Evolutionary conservation across 2,329 filamentous ascomycete genomes (phyloP).

Genomic region (Monosporascus sp.): DNA sequence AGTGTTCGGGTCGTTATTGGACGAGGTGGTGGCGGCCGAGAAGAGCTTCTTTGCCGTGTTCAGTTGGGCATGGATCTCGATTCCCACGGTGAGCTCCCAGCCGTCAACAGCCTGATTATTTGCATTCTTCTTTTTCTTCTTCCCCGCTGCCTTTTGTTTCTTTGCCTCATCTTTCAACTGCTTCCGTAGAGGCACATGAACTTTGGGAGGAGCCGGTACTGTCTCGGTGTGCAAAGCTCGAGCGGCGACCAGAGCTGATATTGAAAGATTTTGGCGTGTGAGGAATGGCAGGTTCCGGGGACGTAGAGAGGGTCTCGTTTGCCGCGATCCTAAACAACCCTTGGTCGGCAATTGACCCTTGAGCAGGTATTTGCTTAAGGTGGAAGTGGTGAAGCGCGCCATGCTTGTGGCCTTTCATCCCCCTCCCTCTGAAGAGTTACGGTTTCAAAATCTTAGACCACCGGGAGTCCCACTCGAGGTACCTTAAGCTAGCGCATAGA

Average conservation of each 20-base stretch:
- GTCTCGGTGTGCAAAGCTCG: slow-evolving; percentile 29
- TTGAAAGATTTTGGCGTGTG: not conserved
- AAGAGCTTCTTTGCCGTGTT: slow-evolving; percentile 89
- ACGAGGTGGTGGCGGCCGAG: slow-evolving; percentile 63
- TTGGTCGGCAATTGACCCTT: slow-evolving; percentile 36
- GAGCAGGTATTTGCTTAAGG: slow-evolving; percentile 46
- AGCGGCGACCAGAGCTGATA: slow-evolving; percentile 7
- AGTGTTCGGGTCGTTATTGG: slow-evolving; percentile 70
- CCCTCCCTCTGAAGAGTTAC: too few species aligned
- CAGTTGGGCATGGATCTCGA: slow-evolving; percentile 95
- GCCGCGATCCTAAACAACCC: slow-evolving; percentile 33
- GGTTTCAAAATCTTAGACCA: too few species aligned
- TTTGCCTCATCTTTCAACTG: slow-evolving; percentile 64
- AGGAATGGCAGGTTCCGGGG: slow-evolving; percentile 1
- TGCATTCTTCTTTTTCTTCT: slow-evolving; percentile 41
- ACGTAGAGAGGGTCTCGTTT: not conserved
- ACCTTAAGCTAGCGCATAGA: too few species aligned
- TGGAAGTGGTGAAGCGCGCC: slow-evolving; percentile 37
- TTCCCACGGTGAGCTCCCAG: slow-evolving; percentile 93
- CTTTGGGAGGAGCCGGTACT: slow-evolving; percentile 12
- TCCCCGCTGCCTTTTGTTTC: slow-evolving; percentile 39
- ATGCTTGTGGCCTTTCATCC: slow-evolving; percentile 24
- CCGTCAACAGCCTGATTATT: slow-evolving; percentile 51
- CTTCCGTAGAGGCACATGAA: slow-evolving; percentile 57
- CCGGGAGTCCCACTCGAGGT: too few species aligned